Evolutionary conservation across 2,329 filamentous ascomycete species (phyloP), one percentile per base, ranked within the genome.

Genomic region (Aspergillus quadricinctus): DNA sequence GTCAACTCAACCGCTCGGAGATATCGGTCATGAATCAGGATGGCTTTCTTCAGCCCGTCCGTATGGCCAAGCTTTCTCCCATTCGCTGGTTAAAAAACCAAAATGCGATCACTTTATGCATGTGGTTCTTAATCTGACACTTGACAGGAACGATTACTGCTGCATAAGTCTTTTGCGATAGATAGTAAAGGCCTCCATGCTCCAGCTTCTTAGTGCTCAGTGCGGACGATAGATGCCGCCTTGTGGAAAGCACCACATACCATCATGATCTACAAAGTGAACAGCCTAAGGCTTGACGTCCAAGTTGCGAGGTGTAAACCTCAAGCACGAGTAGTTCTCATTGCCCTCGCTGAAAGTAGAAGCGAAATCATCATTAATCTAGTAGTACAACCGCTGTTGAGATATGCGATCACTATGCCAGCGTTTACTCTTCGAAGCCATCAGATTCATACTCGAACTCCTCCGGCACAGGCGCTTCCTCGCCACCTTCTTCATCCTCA

Each of bases 401-500:
- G 56, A 60, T 57, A 50, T 59, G 62, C 58, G 52, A 62, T 54
- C 35, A 53, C 43, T 37, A 43, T 31, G 29, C 49, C 21, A 50
- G 35, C 52, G 43, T 61, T 61, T 63, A 66, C 59, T 72, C 69
- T 29, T 72, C 71, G 48, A 71, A 73, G 4, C 64, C 68, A 46
- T 80, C 77, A 41, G 75, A 72, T 63, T 78, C 72, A 56, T 80
- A 80, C 19, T 73, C 68, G 57, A 80, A 80, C 48, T 79, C 77
- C 40, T 73, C 64, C 2, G 78, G 78, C 27, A 79, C 63, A 29
- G 77, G 77, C 6, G 78, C 78, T 58, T 80, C 78, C 57, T 79
- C 77, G 28, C 66, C 75, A 6, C 74, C 77, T 58, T 80, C 77
- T 37, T 78, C 77, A 60, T 79, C 77, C 58, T 97, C 93, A 66